A percentile compares a stretch with the other conserved stretches of the same genome.
Evolutionary conservation across 75 land plant genomes (phyloP).

Genomic region (Pseudotsuga menziesii): DNA sequence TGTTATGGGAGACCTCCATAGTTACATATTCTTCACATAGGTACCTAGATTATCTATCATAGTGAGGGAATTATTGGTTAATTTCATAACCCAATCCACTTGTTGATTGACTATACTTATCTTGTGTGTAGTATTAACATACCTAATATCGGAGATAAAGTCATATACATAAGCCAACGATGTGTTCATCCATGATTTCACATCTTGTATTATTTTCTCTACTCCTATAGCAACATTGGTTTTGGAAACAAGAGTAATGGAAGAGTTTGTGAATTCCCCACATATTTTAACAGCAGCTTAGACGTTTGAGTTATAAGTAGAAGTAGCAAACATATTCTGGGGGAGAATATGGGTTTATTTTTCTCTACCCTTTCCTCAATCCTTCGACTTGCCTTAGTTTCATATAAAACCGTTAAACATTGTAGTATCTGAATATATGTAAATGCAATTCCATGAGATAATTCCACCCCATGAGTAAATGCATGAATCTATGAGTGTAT

Average conservation of each 20-base stretch:
- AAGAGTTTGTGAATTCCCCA: neutral
- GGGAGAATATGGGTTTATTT: neutral
- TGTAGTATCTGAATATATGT: too few relatives aligned
- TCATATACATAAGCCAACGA: constrained; percentile 48
- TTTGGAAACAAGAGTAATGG: neutral
- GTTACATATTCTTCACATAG: constrained; percentile 19
- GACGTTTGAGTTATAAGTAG: neutral
- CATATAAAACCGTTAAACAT: too few relatives aligned
- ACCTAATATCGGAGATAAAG: constrained; percentile 51
- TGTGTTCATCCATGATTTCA: constrained; percentile 50
- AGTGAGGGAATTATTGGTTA: constrained; percentile 63
- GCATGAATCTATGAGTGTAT: too few relatives aligned
- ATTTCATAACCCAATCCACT: constrained; percentile 34
- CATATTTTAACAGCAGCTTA: constrained; percentile 2
- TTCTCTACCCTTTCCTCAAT: too few relatives aligned
- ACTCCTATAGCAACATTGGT: neutral
- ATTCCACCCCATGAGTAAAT: too few relatives aligned
- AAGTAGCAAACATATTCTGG: neutral
- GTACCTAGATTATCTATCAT: constrained; percentile 47
- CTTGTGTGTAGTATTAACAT: constrained; percentile 27
- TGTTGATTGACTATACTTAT: neutral
- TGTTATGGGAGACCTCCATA: constrained; percentile 47
- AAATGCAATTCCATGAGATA: too few relatives aligned
- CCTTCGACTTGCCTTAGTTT: too few relatives aligned
- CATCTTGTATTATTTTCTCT: too few relatives aligned